Evolutionary conservation across 2,329 filamentous ascomycete species (phyloP), one percentile per base, ranked within the genome.

Genomic region (Aquanectria penicillioides): DNA sequence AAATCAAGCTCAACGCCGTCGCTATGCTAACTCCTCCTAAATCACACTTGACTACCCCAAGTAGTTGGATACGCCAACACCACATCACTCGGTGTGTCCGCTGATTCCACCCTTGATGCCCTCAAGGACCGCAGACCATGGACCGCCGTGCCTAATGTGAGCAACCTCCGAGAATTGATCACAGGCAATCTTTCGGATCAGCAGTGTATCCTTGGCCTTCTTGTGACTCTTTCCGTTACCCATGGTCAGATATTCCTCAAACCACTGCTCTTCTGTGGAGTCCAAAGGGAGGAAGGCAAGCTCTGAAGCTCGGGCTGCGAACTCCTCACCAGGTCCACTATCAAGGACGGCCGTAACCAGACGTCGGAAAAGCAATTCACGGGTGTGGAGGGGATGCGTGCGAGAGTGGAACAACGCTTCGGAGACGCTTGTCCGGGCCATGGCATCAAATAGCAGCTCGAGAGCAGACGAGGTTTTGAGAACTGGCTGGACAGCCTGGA

Each of bases 401-500:
- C 91, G 86, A 6, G 88, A 85, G 74, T 92, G 95, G 60, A 87
- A 87, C 54, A 94, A 88, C 3, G 91, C 89, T 69, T 93, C 90
- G 0, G 86, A 85, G 5, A 94, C 81, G 68, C 85, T 91, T 7
- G 88, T 86, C 29, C 80, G 80, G 2, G 88, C 84, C 43, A 95
- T 81, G 7, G 90, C 88, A 36, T 85, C 82, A 66, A 93, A 93
- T 28, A 94, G 86, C 7, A 88, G 80, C 58, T 86, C 82, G 9
- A 92, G 80, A 0, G 90, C 86, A 23, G 82, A 79, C 2, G 84
- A 79, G 0, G 82, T 85, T 64, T 85, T 85, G n/a, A 97, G 79
- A 17, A 89, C 86, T 2, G 93, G 92, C 64, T 88, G 88, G 1
- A 90, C 88, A 11, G 89, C 86, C 64, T 93, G 84, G 76, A 91